Evolutionary conservation across 176 grass and related monocot genomes (phyloP).

Genomic region (Tillandsia leiboldiana): DNA sequence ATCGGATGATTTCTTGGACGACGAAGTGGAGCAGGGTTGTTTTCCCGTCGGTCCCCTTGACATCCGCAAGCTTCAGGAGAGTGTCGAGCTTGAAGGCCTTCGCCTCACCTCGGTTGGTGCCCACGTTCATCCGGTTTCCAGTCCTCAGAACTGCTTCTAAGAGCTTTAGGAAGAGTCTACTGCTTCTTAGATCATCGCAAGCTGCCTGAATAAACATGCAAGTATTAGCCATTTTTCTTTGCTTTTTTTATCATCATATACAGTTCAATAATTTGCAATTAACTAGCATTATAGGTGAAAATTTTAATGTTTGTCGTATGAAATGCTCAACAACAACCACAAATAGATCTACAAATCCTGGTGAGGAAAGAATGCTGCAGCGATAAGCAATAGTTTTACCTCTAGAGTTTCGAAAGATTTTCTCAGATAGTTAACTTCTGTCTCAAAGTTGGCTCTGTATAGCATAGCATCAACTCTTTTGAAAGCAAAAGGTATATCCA

Average conservation of each 20-base stretch:
- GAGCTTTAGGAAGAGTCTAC: constrained; percentile 83
- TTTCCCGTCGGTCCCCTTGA: constrained; percentile 89
- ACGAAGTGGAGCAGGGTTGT: constrained; percentile 96
- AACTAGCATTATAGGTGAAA: background rate
- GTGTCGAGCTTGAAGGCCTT: constrained; percentile 96
- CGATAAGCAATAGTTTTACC: constrained; percentile 32
- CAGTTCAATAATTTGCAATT: too few relatives aligned
- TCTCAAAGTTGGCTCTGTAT: constrained; percentile 93
- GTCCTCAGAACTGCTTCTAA: constrained; percentile 90
- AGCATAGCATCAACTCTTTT: constrained; percentile 97
- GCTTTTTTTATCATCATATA: too few relatives aligned
- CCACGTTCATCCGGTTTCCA: constrained; percentile 97
- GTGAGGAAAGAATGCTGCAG: constrained; percentile 1
- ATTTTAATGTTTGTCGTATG: background rate
- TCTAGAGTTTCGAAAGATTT: constrained; percentile 92
- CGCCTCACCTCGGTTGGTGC: constrained; percentile 81
- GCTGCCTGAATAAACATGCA: constrained; percentile 50
- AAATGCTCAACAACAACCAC: too few relatives aligned
- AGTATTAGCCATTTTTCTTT: background rate
- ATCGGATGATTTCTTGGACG: constrained; percentile 91
- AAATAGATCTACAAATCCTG: too few relatives aligned
- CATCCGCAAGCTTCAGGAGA: constrained; percentile 91
- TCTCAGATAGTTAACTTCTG: constrained; percentile 75
- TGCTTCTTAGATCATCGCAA: constrained; percentile 83
- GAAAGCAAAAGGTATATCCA: constrained; percentile 97